phyloP scores from a whole-genome alignment of 345 rosid genomes.

The Pugionium dolabratum region DNA sequence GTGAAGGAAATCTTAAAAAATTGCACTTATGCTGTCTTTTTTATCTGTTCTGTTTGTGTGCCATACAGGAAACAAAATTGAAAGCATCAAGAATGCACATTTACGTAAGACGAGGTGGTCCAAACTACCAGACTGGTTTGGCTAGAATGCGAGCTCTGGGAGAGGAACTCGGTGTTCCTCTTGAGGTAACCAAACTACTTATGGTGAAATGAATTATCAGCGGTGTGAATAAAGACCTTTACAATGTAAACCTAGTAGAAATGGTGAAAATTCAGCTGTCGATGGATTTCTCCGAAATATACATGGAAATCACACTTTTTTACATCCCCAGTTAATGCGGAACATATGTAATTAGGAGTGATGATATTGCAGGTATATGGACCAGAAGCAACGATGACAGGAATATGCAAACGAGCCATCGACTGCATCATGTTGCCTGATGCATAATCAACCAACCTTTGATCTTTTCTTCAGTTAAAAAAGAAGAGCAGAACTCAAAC shows the following conservation, averaged over 20 bases:
- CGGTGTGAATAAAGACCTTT: not conserved
- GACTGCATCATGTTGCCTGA: conserved; percentile 74
- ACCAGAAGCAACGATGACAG: conserved; percentile 96
- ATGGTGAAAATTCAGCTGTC: not conserved
- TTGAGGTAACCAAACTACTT: conserved; percentile 61
- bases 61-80: conserved; percentile 69
- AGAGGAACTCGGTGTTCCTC: conserved; percentile 80
- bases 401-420: conserved; percentile 94
- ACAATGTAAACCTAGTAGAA: not conserved
- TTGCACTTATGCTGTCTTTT: not conserved
- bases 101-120: conserved; percentile 95
- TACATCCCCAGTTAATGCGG: too few species aligned
- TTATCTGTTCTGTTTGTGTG: not conserved
- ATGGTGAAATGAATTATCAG: not conserved
- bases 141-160: conserved; percentile 82
- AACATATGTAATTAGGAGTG: not conserved
- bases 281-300: not conserved
- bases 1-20: not conserved
- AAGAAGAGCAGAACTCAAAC: conserved; percentile 6
- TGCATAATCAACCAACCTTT: conserved; percentile 33
- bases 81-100: conserved; percentile 94
- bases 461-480: not conserved
- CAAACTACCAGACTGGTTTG: conserved; percentile 88
- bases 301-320: not conserved
- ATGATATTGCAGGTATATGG: conserved; percentile 72